Percentiles rank a stretch among this genome's conserved stretches.
These are phyloP conservation scores for Citrus cavaleriei DNA, from an alignment of 345 rosid genomes.

Conservation along the genomic window DNA sequence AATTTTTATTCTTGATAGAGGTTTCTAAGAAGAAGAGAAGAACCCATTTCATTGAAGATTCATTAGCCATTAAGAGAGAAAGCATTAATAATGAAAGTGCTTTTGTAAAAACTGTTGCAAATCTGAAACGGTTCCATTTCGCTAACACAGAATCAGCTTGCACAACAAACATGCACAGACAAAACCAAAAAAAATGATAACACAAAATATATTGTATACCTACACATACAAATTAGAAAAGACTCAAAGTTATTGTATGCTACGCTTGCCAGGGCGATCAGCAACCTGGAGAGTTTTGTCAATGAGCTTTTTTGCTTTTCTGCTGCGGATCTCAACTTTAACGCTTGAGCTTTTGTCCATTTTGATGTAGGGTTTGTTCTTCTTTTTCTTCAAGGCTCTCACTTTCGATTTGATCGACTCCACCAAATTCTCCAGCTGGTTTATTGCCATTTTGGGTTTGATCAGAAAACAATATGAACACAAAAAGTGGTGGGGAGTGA, in stretches of 20 bases:
- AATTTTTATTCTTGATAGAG: too few relatives aligned
- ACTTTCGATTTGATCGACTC: slow-evolving; percentile 91
- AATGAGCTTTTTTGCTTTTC: slow-evolving; percentile 72
- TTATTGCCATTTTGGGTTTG: slow-evolving; percentile 40
- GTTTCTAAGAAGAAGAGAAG: too few relatives aligned
- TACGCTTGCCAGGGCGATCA: slow-evolving; percentile 70
- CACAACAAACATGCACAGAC: not conserved
- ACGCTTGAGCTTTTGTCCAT: slow-evolving; percentile 95
- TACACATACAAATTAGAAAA: not conserved
- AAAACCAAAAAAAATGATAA: not conserved
- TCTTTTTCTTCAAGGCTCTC: slow-evolving; percentile 44
- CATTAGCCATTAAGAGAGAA: not conserved
- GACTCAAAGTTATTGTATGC: slow-evolving; percentile 35
- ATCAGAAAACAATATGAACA: not conserved
- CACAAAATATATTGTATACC: not conserved
- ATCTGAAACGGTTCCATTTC: slow-evolving; percentile 16
- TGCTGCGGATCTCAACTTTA: slow-evolving; percentile 91
- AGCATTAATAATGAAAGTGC: not conserved
- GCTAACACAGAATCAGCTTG: slow-evolving; percentile 10
- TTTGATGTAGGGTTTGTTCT: slow-evolving; percentile 64
- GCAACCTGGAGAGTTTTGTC: slow-evolving; percentile 77
- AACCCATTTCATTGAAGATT: too few relatives aligned
- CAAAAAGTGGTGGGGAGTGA: not conserved
- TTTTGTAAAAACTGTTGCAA: not conserved
- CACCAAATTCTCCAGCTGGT: slow-evolving; percentile 68